Base-by-base conservation (phyloP, 2,329 filamentous ascomycete genomes). In the Nannizziopsis arthrosporioides region DNA sequence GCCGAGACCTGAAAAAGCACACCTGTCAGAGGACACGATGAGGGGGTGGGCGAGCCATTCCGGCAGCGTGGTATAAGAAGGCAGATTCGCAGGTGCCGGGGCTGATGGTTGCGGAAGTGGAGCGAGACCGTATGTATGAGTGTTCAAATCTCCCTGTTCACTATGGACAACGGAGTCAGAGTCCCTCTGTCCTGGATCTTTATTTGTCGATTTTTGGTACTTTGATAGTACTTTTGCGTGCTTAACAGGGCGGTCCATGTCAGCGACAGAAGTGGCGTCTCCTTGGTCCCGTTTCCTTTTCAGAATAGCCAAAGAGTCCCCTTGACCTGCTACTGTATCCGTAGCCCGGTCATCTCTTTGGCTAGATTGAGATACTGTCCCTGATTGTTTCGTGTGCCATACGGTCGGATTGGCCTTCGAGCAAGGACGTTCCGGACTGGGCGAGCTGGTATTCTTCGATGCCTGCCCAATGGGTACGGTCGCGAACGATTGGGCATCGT, bases 1-100 rank as follows among this genome's bases (percentile, higher is more conserved):
- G 0, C 79, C 79, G 0, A 92, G 67, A 4, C 77, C 70, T 1
- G 68, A 61, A 56, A 94, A 94, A 0, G 78, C 69, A 30, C 70
- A 75, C 8, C 75, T 73, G 4, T 78, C 73, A 7, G 79, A 73
- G 0, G 80, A 73, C 3, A 88, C 79, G 19, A 77, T 74, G n/a
- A 83, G 75, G 0, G 89, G 88, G 10, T 80, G 75, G 4, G 83
- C 79, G 10, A 95, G 73, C 90, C 90, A 96, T 2, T 73, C 56
- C 0, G 90, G 90, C 2, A 94, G 71, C 1, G 84, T 84, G 27
- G 87, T 82, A 63, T 86, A 88, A n/a, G 76, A 75, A 1, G 82
- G 79, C 46, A 75, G 74, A 44, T 76, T 73, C 1, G 71, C 69
- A 27, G 75, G 68, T 40, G 80, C 74, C 0, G 76, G 77, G 45